These are phyloP conservation scores for Aotearoamyces nothofagi DNA, from an alignment of 2,329 filamentous ascomycete species.

Conservation along the genomic window DNA sequence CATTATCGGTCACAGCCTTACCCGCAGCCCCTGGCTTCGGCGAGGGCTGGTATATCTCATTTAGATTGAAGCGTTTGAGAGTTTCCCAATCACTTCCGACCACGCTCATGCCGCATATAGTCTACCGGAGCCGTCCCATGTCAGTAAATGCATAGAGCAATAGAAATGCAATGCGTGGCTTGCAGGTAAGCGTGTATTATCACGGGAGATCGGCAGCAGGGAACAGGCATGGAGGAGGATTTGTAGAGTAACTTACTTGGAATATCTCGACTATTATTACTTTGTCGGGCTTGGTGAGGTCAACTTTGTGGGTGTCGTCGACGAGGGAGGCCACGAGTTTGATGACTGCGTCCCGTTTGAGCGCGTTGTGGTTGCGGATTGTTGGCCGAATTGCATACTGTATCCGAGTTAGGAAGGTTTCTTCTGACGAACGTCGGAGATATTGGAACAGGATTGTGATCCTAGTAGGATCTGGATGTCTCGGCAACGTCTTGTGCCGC, in stretches of 20 bases:
- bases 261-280: constrained; percentile 70
- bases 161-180: constrained; percentile 5
- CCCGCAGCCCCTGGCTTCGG: background rate
- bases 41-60: constrained; percentile 56
- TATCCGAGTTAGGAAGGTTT: too few relatives aligned
- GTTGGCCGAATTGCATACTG: constrained; percentile 78
- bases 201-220: background rate
- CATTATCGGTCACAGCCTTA: background rate
- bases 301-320: constrained; percentile 55
- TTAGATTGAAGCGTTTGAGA: constrained; percentile 64
- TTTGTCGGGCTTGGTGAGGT: constrained; percentile 63
- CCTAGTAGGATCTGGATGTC: too few relatives aligned
- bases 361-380: constrained; percentile 54
- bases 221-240: too few relatives aligned
- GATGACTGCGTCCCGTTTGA: constrained; percentile 57
- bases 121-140: constrained; percentile 34
- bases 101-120: constrained; percentile 64
- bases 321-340: constrained; percentile 47
- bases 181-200: constrained; percentile 6
- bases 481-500: too few relatives aligned
- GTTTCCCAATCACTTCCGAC: constrained; percentile 57
- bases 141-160: constrained; percentile 3
- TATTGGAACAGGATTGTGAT: background rate
- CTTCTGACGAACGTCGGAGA: background rate
- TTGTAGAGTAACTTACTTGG: constrained; percentile 48